These are phyloP conservation scores for Globisporangium orthogonon DNA, from an alignment of 352 stramenopile genomes.

Conservation along the genomic window DNA sequence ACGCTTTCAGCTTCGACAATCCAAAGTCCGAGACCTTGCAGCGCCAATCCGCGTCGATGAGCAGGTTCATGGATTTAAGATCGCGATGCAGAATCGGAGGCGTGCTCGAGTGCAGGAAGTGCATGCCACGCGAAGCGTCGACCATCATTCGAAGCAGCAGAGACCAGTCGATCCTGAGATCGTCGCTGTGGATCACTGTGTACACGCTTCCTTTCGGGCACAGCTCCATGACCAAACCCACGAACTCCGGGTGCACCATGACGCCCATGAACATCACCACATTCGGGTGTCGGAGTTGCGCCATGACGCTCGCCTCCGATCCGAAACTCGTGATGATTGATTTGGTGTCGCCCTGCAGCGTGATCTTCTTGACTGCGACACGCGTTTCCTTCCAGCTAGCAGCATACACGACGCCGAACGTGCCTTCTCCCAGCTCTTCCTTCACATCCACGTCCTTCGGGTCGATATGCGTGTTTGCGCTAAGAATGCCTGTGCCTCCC, in stretches of 20 bases:
- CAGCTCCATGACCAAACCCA: conserved; percentile 87
- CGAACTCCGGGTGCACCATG: conserved; percentile 83
- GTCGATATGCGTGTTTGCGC: conserved; percentile 80
- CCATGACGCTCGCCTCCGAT: conserved; percentile 78
- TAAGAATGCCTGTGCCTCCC: conserved; percentile 47
- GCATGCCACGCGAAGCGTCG: conserved; percentile 84
- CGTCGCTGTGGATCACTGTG: conserved; percentile 68
- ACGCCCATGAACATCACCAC: conserved; percentile 90
- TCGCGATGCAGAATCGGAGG: conserved; percentile 88
- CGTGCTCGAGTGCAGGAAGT: conserved; percentile 87
- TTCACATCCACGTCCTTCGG: conserved; percentile 77
- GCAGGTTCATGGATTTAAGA: conserved; percentile 87
- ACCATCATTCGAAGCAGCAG: conserved; percentile 84
- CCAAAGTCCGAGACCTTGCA: conserved; percentile 90
- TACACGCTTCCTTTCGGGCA: conserved; percentile 85
- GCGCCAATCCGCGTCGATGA: conserved; percentile 84
- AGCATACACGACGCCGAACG: conserved; percentile 71
- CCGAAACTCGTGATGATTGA: conserved; percentile 80
- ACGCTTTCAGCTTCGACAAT: conserved; percentile 79
- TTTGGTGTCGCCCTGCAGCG: conserved; percentile 66
- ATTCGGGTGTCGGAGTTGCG: conserved; percentile 76
- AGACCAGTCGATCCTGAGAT: conserved; percentile 83
- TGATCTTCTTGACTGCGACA: conserved; percentile 85
- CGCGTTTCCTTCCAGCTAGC: conserved; percentile 77
- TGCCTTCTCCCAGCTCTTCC: conserved; percentile 70